Conservation (phyloP, 306 rosid species). For the Lablab purpureus region DNA sequence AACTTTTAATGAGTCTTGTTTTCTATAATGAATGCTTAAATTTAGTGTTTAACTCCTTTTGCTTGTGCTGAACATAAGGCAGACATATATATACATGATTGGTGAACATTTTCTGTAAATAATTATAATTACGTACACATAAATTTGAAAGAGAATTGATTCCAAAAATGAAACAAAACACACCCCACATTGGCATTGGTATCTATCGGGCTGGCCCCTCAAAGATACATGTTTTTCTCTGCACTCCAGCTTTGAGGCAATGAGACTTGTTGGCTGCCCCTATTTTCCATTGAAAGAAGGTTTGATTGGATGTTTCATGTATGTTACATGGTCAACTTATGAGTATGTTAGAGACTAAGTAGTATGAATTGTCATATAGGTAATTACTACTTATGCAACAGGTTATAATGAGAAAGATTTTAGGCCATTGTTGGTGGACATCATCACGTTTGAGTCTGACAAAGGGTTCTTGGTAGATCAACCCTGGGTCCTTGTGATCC, state of each 20-base stretch:
- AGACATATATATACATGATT: not conserved
- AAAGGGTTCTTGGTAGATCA: slow-evolving; percentile 38
- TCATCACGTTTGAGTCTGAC: slow-evolving; percentile 54
- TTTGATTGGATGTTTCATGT: slow-evolving; percentile 57
- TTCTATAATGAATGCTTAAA: not conserved
- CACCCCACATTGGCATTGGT: slow-evolving; percentile 46
- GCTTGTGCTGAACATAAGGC: not conserved
- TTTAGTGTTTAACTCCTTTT: not conserved
- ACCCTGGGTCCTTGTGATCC: slow-evolving; percentile 12
- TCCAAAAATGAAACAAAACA: slow-evolving; percentile 36
- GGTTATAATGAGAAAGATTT: slow-evolving; percentile 42
- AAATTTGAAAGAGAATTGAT: slow-evolving; percentile 10
- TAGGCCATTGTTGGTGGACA: slow-evolving; percentile 67
- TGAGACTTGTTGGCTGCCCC: slow-evolving; percentile 29
- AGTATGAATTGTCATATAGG: slow-evolving; percentile 42
- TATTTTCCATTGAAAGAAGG: slow-evolving; percentile 45
- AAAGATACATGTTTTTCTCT: slow-evolving; percentile 46
- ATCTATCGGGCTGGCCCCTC: slow-evolving; percentile 47
- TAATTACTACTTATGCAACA: slow-evolving; percentile 49
- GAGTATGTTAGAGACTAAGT: slow-evolving; percentile 35
- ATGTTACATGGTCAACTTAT: slow-evolving; percentile 66
- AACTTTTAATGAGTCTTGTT: not conserved
- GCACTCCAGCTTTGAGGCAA: slow-evolving; percentile 52
- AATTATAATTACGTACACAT: not conserved
- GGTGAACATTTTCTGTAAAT: not conserved